These are phyloP conservation scores for Alternaria sp. DNA, from an alignment of 2,329 filamentous ascomycete species.

Conservation along the genomic window DNA sequence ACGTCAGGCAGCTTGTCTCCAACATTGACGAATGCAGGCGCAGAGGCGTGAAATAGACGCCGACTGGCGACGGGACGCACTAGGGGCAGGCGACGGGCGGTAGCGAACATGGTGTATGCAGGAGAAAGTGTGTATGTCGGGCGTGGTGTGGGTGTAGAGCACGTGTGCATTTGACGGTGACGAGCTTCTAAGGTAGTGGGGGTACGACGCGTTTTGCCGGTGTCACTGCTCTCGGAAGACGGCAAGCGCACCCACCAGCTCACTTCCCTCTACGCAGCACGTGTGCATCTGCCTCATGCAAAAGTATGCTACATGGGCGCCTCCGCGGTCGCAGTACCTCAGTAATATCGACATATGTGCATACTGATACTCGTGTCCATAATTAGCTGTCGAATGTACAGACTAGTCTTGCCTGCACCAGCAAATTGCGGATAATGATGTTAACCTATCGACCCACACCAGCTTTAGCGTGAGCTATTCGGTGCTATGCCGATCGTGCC, in stretches of 20 bases:
- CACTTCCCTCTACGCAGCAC: constrained; percentile 9
- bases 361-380: background rate
- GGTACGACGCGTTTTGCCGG: background rate
- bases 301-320: background rate
- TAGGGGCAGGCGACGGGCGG: constrained; percentile 42
- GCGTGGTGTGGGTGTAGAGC: constrained; percentile 1
- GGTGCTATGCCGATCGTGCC: constrained; percentile 21
- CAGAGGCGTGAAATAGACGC: constrained; percentile 70
- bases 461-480: constrained; percentile 6
- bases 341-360: background rate
- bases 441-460: constrained; percentile 6
- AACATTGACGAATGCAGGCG: constrained; percentile 72
- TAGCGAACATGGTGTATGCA: constrained; percentile 32
- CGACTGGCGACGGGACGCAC: constrained; percentile 30
- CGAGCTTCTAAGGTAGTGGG: constrained; percentile 11
- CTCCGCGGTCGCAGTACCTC: background rate
- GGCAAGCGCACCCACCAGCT: constrained; percentile 14
- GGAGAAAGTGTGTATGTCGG: constrained; percentile 18
- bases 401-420: background rate
- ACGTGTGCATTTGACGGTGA: constrained; percentile 12
- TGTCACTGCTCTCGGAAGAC: constrained; percentile 8
- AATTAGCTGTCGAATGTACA: background rate
- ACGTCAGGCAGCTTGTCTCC: constrained; percentile 83
- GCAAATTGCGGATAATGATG: constrained; percentile 14
- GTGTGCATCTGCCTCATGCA: background rate